These are phyloP conservation scores for Silene uniflora DNA, from an alignment of 148 eudicot species.

Conservation along the genomic window DNA sequence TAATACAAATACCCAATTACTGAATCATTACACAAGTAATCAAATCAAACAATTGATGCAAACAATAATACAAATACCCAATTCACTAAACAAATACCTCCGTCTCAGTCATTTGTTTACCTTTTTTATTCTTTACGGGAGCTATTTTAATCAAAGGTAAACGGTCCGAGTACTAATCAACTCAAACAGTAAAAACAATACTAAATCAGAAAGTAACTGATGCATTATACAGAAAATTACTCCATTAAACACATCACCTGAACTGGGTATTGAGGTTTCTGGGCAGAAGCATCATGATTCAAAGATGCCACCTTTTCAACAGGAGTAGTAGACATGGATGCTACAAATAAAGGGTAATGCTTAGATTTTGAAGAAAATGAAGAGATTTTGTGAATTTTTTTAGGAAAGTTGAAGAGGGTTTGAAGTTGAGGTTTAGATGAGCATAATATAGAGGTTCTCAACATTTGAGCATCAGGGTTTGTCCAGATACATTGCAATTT, in stretches of 20 bases:
- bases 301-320: slow-evolving; percentile 22
- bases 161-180: too few relatives aligned
- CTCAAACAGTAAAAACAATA: not conserved
- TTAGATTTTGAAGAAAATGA: not conserved
- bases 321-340: slow-evolving; percentile 31
- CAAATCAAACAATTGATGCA: too few relatives aligned
- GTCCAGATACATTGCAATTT: slow-evolving; percentile 34
- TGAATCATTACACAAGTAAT: too few relatives aligned
- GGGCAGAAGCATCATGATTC: slow-evolving; percentile 21
- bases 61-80: too few relatives aligned
- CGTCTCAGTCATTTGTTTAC: too few relatives aligned
- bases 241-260: slow-evolving; percentile 25
- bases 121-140: too few relatives aligned
- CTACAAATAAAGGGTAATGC: slow-evolving; percentile 26
- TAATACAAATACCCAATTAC: too few relatives aligned
- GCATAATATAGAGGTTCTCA: not conserved
- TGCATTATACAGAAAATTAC: not conserved
- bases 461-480: slow-evolving; percentile 25
- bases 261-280: slow-evolving; percentile 31
- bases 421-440: not conserved
- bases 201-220: not conserved
- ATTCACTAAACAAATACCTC: too few relatives aligned
- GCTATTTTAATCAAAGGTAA: too few relatives aligned
- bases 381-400: not conserved
- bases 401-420: slow-evolving; percentile 8